Evolutionary conservation across 108 stramenopile genomes (phyloP).

Genomic region (Chaetoceros muelleri): DNA sequence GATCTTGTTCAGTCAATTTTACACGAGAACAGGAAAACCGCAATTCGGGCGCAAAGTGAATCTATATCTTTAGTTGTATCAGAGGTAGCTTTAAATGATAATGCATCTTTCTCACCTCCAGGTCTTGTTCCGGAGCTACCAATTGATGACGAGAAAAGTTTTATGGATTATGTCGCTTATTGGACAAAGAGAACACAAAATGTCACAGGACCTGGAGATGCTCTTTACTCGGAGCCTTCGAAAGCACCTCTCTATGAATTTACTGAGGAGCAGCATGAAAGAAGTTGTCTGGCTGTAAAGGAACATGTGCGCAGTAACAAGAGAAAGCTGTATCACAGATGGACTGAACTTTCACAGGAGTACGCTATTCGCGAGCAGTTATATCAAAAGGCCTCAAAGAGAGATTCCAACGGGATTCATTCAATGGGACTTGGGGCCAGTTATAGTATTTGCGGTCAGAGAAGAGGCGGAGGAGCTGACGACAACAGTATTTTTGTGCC

Average conservation of each 20-base stretch:
- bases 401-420: not conserved
- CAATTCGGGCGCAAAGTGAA: not conserved
- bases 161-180: constrained; percentile 14
- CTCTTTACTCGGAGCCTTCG: constrained; percentile 60
- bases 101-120: not conserved
- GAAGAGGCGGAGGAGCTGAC: constrained; percentile 1
- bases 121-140: not conserved
- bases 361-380: constrained; percentile 50
- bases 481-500: constrained; percentile 5
- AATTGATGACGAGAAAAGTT: not conserved
- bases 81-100: not conserved
- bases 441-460: not conserved
- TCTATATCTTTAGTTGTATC: not conserved
- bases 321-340: constrained; percentile 33
- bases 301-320: constrained; percentile 55
- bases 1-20: not conserved
- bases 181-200: constrained; percentile 56
- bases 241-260: constrained; percentile 52
- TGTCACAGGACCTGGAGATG: constrained; percentile 58
- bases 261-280: constrained; percentile 30
- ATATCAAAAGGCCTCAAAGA: constrained; percentile 19
- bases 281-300: constrained; percentile 44
- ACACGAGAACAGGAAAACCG: not conserved
- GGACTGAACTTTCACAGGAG: constrained; percentile 57
- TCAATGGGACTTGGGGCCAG: not conserved